phyloP scores from a whole-genome alignment of 371 early-diverging fungal genomes.

The Cladochytrium tenue region DNA sequence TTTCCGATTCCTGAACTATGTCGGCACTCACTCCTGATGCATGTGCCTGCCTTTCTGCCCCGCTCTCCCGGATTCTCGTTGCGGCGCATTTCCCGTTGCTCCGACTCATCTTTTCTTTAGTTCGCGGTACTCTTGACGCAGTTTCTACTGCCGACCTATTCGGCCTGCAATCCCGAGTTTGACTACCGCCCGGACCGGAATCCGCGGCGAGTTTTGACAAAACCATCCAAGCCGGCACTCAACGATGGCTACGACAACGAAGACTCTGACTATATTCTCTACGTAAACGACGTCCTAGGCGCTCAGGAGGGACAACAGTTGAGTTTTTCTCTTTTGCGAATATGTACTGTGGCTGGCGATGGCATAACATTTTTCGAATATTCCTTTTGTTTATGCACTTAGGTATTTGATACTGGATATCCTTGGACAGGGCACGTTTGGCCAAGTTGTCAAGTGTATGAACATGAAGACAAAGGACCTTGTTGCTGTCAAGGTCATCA shows the following conservation, averaged over 20 bases:
- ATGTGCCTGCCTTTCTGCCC: neutral
- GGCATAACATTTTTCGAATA: neutral
- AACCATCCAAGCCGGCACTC: constrained; percentile 81
- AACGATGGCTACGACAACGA: constrained; percentile 94
- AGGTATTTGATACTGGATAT: constrained; percentile 86
- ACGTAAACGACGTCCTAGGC: constrained; percentile 91
- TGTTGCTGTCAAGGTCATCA: constrained; percentile 96
- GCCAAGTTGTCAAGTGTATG: constrained; percentile 95
- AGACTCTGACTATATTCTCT: constrained; percentile 90
- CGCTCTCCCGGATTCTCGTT: neutral
- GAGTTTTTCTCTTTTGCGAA: constrained; percentile 1
- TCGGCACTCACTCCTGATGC: neutral
- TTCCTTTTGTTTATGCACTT: neutral
- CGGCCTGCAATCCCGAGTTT: constrained; percentile 72
- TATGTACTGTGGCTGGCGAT: neutral
- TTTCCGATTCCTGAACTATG: too few species aligned
- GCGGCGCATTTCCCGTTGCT: neutral
- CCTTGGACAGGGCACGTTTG: constrained; percentile 97
- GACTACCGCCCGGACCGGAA: constrained; percentile 66
- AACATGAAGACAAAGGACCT: constrained; percentile 77
- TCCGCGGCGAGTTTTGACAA: constrained; percentile 89
- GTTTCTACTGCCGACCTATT: constrained; percentile 63
- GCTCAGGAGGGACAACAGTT: constrained; percentile 79
- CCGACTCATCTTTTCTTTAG: constrained; percentile 17
- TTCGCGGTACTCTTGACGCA: constrained; percentile 20